Percentiles rank a stretch among this genome's conserved stretches.
phyloP scores from a whole-genome alignment of 2,329 filamentous ascomycete species.

The Monosporascus cannonballus region DNA sequence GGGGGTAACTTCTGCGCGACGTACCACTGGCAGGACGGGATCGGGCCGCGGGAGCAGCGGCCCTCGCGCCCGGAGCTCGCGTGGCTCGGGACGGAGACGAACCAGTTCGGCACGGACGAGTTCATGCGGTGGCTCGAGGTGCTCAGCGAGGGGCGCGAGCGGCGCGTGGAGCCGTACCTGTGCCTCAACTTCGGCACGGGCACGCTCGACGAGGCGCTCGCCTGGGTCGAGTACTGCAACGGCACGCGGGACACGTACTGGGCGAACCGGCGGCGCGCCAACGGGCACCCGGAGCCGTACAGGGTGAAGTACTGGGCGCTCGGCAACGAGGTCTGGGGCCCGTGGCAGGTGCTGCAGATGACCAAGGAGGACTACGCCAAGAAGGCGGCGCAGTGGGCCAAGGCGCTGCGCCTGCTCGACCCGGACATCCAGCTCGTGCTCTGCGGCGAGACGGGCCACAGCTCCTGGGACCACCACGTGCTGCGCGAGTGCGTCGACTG shows the following conservation, averaged over 20 bases:
- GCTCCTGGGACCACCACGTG: conserved; percentile 67
- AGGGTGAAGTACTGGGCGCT: conserved; percentile 82
- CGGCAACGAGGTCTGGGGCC: conserved; percentile 67
- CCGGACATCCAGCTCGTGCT: conserved; percentile 64
- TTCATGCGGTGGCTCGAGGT: conserved; percentile 76
- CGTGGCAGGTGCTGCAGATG: conserved; percentile 62
- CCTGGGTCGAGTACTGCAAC: conserved; percentile 86
- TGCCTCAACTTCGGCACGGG: conserved; percentile 79
- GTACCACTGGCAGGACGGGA: conserved; percentile 79
- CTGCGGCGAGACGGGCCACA: conserved; percentile 65
- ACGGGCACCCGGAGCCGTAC: conserved; percentile 73
- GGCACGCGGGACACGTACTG: conserved; percentile 71
- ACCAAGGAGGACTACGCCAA: conserved; percentile 65
- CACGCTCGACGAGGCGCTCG: conserved; percentile 51
- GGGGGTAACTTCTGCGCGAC: conserved; percentile 82
- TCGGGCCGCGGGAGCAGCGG: conserved; percentile 66
- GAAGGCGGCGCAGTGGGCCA: conserved; percentile 65
- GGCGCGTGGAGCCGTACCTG: conserved; percentile 70
- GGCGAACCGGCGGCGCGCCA: conserved; percentile 69
- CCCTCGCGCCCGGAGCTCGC: conserved; percentile 66
- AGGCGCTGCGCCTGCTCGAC: conserved; percentile 65
- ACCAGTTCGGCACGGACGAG: conserved; percentile 79
- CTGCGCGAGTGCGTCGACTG: conserved; percentile 61
- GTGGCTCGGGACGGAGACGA: conserved; percentile 71
- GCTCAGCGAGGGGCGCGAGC: conserved; percentile 53